Base-by-base conservation (phyloP, 2,329 filamentous ascomycete species). In the Macrophomina phaseolina region DNA sequence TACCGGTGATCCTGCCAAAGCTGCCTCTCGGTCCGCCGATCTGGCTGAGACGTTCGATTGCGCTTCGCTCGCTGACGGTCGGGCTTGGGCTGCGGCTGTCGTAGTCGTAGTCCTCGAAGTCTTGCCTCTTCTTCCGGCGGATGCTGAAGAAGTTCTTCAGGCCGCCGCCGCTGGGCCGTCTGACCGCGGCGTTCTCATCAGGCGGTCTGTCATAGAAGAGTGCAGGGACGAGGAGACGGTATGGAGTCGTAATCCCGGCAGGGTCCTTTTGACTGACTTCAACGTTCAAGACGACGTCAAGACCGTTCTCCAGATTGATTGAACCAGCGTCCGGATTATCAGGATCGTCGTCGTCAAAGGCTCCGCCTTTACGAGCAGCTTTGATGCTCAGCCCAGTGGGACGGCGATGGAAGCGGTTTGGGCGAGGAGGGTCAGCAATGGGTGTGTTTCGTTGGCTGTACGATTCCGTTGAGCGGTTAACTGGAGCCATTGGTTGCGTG, bases 241-340 rank as follows among this genome's bases (percentile, higher is more conserved):
- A 99, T 8, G 93, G 92, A 61, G 89, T 87, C 0, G 95, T 99
- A 70, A 92, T 93, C 14, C 95, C 96, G 0, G 91, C 86, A 0
- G 95, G 94, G 72, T 99, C 93, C 69, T 88, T 89, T 52, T 91
- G 87, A 72, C 90, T 93, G 68, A 97, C 88, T 80, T 99, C 95
- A 69, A 97, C 89, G 72, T 97, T 97, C 51, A 99, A 80, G 61
- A 89, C 91, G 42, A 99, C 90, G 70, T 97, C 93, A 9, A 99
- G 82, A 0, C 93, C 93, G 36, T 90, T 91, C 75, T 95, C 88
- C 0, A 97, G 83, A 74, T 97, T 89, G 67, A 98, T 82, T 18
- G 70, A 75, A n/a, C 72, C 71, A 45, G 73, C 70, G 12, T 68
- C 32, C 30, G 48, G 28, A n/a, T 67, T 45, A 32, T 73, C 70